Conservation (phyloP, 2,329 filamentous ascomycete species). For the Fusarium chaquense region DNA sequence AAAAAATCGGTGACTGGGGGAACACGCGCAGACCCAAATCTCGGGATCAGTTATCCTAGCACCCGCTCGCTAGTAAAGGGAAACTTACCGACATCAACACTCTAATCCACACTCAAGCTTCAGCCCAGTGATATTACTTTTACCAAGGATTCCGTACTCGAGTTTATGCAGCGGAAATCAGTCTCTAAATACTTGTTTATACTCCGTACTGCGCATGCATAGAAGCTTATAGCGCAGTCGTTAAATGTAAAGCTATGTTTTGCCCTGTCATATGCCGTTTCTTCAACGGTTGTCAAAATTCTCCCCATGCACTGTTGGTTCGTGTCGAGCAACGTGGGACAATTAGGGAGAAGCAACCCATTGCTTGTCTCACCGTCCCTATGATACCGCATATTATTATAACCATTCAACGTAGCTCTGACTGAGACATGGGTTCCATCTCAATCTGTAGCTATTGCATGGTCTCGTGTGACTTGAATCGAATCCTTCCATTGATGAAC, state of each 20-base stretch:
- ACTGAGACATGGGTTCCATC: conserved; percentile 26
- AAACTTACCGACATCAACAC: conserved; percentile 25
- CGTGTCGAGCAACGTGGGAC: conserved; percentile 18
- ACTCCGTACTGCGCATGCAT: not conserved
- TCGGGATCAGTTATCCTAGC: conserved; percentile 35
- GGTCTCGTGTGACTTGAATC: not conserved
- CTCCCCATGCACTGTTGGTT: conserved; percentile 4
- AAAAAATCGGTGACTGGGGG: conserved; percentile 19
- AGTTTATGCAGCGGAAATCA: conserved; percentile 32
- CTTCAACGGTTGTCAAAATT: not conserved
- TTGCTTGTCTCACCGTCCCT: conserved; percentile 32
- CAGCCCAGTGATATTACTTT: conserved; percentile 45
- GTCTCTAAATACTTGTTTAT: conserved; percentile 8
- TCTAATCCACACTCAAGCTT: conserved; percentile 42
- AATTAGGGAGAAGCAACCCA: conserved; percentile 15
- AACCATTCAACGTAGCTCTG: conserved; percentile 4
- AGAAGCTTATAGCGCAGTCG: not conserved
- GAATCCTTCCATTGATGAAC: not conserved
- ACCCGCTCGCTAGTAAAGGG: conserved; percentile 25
- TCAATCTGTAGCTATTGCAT: conserved; percentile 9
- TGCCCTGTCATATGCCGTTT: not conserved
- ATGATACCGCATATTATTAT: conserved; percentile 4
- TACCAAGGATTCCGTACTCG: conserved; percentile 31
- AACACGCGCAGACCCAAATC: conserved; percentile 29
- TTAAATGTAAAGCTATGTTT: conserved; percentile 6